Evolutionary conservation across 1,139 yeast species (phyloP).

Genomic region (Debaryomyces subglobosus): DNA sequence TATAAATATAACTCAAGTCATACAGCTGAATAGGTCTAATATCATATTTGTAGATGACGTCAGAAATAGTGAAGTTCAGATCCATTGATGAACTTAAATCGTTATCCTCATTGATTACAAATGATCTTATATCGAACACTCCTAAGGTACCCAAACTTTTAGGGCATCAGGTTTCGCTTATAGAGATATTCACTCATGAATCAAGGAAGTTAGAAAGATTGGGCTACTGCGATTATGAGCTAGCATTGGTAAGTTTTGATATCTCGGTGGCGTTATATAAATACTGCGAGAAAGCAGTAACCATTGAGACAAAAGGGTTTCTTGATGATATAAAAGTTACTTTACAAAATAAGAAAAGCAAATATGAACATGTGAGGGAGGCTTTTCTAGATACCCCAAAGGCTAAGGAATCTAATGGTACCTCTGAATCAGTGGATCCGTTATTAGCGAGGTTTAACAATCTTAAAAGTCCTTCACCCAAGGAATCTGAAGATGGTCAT

Average conservation of each 20-base stretch:
- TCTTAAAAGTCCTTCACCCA: slow-evolving; percentile 11
- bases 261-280: slow-evolving; percentile 20
- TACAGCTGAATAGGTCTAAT: neutral
- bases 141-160: slow-evolving; percentile 21
- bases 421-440: slow-evolving; percentile 20
- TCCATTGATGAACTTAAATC: slow-evolving; percentile 7
- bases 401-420: neutral
- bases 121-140: slow-evolving; percentile 10
- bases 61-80: slow-evolving; percentile 7
- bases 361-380: slow-evolving; percentile 12
- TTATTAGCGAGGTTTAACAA: slow-evolving; percentile 24
- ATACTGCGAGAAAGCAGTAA: slow-evolving; percentile 17
- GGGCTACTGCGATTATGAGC: slow-evolving; percentile 44
- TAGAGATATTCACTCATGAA: slow-evolving; percentile 42
- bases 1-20: neutral
- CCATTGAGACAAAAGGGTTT: slow-evolving; percentile 23
- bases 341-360: slow-evolving; percentile 20
- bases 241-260: slow-evolving; percentile 35
- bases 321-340: slow-evolving; percentile 25
- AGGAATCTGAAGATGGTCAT: neutral
- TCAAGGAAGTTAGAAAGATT: slow-evolving; percentile 25
- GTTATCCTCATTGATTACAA: slow-evolving; percentile 9
- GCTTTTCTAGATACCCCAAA: neutral
- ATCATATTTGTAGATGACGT: slow-evolving; percentile 1
- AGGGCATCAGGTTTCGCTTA: slow-evolving; percentile 32